Base-by-base conservation (phyloP, 2,329 filamentous ascomycete genomes). In the Fusarium pininemorale region DNA sequence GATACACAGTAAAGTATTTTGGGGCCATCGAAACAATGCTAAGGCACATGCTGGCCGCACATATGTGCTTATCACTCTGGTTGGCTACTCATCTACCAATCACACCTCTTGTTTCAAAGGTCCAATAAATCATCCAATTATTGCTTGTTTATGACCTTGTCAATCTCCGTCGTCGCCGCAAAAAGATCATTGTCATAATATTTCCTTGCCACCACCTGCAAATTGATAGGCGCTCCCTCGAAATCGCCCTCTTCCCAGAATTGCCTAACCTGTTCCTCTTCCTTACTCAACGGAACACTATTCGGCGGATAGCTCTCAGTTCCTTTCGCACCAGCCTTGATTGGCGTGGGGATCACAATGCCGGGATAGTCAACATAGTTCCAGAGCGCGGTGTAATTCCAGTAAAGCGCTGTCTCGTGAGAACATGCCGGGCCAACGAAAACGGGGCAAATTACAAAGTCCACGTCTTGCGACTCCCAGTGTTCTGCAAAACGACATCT, bases 331-430 rank as follows among this genome's bases (percentile, higher is more conserved):
- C 42, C 41, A n/a, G 72, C 60, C 38, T 61, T 74, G 16, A 75
- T n/a, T 0, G 81, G 80, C 3, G 82, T 83, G 1, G 82, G 82
- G 0, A 84, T 42, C 1, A 81, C 81, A 0, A 79, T 78, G 0
- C 78, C 82, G 0, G 82, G 81, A 22, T 80, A 82, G 51, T 83
- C 82, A 5, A 83, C 70, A 24, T 82, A 80, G 32, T 83, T 83
- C 73, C 78, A 83, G 12, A 82, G 74, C 10, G 80, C 79, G 0
- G 81, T 83, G 62, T 83, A 82, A 26, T 82, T 80, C 80, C 81
- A 83, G 60, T 82, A 78, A 2, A 79, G 74, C 1, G 79, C 74
- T 5, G 81, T 82, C 18, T 83, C 81, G 48, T 84, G 83, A 4
- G 69, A 66, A 14, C 78, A 75, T 0, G 83, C 83, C 0, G 82